Conservation (phyloP, 2,329 filamentous ascomycete species). For the Septoria petroselini region DNA sequence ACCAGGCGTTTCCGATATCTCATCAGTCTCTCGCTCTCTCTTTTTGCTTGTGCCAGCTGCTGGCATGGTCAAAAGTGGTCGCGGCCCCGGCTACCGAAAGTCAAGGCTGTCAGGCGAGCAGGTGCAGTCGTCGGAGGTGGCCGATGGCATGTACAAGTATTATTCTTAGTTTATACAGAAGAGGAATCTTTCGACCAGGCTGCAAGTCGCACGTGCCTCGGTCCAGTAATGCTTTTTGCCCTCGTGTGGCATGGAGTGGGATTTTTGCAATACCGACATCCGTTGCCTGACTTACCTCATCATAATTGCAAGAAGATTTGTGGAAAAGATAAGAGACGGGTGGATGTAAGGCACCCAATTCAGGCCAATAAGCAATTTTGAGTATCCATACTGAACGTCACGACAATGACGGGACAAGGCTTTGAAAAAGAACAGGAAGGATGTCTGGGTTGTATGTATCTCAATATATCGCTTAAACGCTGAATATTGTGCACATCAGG, state of each 20-base stretch:
- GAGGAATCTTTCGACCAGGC: neutral
- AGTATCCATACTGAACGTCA: no score
- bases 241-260: conserved; percentile 2
- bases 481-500: neutral
- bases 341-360: neutral
- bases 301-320: neutral
- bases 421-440: no score
- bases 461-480: neutral
- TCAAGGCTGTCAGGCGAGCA: neutral
- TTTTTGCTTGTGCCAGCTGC: conserved; percentile 20
- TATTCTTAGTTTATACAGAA: no score
- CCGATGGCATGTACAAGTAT: conserved; percentile 7
- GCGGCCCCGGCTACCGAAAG: neutral
- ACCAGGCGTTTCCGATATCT: conserved; percentile 4
- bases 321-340: neutral
- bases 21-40: conserved; percentile 22
- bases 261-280: neutral
- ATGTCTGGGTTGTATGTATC: no score
- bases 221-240: conserved; percentile 6
- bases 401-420: no score
- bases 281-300: neutral
- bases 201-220: neutral
- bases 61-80: conserved; percentile 11
- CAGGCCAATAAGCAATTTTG: no score
- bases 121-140: neutral